Evolutionary conservation across 1,284 basidiomycete genomes (phyloP).

Genomic region (Neotropicomus parvogracilis): DNA sequence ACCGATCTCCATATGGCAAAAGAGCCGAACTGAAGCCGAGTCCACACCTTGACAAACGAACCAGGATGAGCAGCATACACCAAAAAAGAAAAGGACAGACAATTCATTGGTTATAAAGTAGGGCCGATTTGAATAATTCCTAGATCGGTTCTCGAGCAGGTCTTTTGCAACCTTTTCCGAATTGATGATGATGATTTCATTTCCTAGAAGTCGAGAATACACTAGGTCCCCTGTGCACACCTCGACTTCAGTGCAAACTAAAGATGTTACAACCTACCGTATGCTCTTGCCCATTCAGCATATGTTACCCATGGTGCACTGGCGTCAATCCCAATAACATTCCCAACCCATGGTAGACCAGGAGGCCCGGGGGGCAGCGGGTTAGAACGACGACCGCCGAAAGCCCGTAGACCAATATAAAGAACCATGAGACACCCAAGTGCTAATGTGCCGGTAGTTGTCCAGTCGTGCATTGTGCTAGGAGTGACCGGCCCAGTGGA

Average conservation of each 20-base stretch:
- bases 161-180: slow-evolving; percentile 1
- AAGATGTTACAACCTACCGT: slow-evolving; percentile 3
- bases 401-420: background rate
- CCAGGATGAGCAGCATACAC: background rate
- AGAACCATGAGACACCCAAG: background rate
- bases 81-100: background rate
- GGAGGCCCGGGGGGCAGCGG: background rate
- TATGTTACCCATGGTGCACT: slow-evolving; percentile 16
- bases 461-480: background rate
- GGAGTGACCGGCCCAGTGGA: too few relatives aligned
- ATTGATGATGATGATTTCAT: slow-evolving; percentile 32
- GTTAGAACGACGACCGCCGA: background rate
- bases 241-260: too few relatives aligned
- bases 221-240: slow-evolving; percentile 25
- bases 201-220: slow-evolving; percentile 23
- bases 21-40: slow-evolving; percentile 32
- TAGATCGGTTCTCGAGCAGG: background rate
- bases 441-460: background rate
- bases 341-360: background rate
- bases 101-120: background rate
- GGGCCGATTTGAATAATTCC: background rate
- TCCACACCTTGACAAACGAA: slow-evolving; percentile 31
- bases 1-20: slow-evolving; percentile 33
- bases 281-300: slow-evolving; percentile 8
- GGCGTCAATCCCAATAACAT: background rate